Evolutionary conservation across 2,329 filamentous ascomycete genomes (phyloP).

Genomic region (Stagonosporopsis rhizophila): DNA sequence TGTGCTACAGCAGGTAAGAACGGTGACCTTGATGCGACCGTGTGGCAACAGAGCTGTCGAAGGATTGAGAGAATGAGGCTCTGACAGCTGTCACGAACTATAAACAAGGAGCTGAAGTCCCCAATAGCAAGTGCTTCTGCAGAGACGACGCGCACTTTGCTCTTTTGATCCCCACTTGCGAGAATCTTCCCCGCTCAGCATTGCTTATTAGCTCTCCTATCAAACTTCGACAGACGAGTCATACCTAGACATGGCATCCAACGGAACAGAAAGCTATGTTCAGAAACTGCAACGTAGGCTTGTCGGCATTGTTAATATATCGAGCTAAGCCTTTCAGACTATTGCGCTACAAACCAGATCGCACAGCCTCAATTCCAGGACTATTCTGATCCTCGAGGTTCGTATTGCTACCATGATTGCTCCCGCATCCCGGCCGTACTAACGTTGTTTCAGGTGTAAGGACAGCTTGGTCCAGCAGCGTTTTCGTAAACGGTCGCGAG

Average conservation of each 20-base stretch:
- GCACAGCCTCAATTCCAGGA: slow-evolving; percentile 48
- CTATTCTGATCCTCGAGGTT: slow-evolving; percentile 48
- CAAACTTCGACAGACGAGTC: slow-evolving; percentile 20
- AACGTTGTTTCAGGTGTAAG: slow-evolving; percentile 37
- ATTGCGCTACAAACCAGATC: slow-evolving; percentile 43
- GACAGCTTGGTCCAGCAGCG: slow-evolving; percentile 47
- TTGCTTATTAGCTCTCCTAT: slow-evolving; percentile 22
- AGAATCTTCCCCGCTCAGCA: slow-evolving; percentile 30
- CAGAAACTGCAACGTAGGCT: slow-evolving; percentile 45
- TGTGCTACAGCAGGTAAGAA: slow-evolving; percentile 33
- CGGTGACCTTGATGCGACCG: slow-evolving; percentile 28
- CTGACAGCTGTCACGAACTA: slow-evolving; percentile 33
- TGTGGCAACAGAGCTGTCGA: slow-evolving; percentile 34
- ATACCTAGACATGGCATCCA: slow-evolving; percentile 37
- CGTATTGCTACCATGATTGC: slow-evolving; percentile 4
- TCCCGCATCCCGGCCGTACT: slow-evolving; percentile 12
- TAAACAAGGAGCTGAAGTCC: slow-evolving; percentile 40
- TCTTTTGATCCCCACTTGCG: slow-evolving; percentile 34
- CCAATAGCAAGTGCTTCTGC: slow-evolving; percentile 30
- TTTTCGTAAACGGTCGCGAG: slow-evolving; percentile 45
- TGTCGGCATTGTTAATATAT: slow-evolving; percentile 2
- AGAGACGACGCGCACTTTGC: slow-evolving; percentile 32
- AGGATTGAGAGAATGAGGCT: slow-evolving; percentile 37
- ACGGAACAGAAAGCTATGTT: slow-evolving; percentile 36
- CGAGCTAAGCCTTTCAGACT: slow-evolving; percentile 35